Percentiles rank a stretch among this genome's conserved stretches.
These are phyloP conservation scores for Scheffersomyces titani DNA, from an alignment of 1,139 yeast genomes.

Conservation along the genomic window DNA sequence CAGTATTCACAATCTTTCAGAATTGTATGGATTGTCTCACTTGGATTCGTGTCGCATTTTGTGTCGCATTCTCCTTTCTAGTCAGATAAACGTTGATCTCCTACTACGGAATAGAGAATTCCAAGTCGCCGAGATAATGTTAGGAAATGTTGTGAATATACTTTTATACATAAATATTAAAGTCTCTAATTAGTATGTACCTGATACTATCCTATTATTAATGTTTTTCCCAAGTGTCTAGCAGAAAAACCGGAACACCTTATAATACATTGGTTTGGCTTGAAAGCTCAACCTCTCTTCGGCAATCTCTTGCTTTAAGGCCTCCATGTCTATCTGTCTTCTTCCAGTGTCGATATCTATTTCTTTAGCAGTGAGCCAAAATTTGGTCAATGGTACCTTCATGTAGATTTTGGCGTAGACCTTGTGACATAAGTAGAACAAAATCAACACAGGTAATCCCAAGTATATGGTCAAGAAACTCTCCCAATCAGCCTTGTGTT, in stretches of 20 bases:
- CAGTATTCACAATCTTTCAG: background rate
- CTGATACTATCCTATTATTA: background rate
- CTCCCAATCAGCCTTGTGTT: slow-evolving; percentile 27
- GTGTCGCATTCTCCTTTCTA: background rate
- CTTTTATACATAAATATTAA: background rate
- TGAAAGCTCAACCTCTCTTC: slow-evolving; percentile 44
- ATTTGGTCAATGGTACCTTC: slow-evolving; percentile 27
- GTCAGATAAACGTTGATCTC: background rate
- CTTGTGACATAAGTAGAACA: slow-evolving; percentile 35
- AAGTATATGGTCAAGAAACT: slow-evolving; percentile 35
- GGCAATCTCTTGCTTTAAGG: slow-evolving; percentile 49
- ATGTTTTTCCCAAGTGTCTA: slow-evolving; percentile 11
- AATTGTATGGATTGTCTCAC: background rate
- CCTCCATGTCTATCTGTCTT: slow-evolving; percentile 55
- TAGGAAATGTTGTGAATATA: too few species aligned
- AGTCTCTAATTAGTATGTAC: background rate
- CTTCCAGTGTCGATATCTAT: slow-evolving; percentile 58
- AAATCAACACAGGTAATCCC: slow-evolving; percentile 30
- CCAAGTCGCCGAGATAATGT: too few species aligned
- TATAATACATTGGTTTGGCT: slow-evolving; percentile 31
- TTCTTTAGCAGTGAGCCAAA: slow-evolving; percentile 41
- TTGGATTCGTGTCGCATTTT: background rate
- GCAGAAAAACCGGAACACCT: slow-evolving; percentile 50
- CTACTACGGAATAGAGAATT: too few species aligned
- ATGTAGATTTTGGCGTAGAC: slow-evolving; percentile 24